A percentile compares a stretch with the other conserved stretches of the same genome.
Conservation (phyloP, 352 stramenopile genomes). For the Pythium vanterpoolii region DNA sequence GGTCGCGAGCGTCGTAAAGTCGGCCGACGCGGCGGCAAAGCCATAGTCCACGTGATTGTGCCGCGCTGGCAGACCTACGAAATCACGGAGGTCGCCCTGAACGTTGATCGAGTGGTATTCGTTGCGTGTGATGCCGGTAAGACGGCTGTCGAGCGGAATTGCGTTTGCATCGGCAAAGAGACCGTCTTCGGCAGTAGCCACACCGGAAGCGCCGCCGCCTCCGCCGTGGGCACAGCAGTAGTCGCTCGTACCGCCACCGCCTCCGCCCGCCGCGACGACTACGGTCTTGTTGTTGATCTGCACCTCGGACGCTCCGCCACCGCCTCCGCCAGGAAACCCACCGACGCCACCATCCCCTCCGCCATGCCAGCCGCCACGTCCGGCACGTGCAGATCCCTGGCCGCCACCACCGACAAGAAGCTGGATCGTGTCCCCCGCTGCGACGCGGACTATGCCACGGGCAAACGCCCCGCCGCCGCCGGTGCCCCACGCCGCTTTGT, state of each 20-base stretch:
- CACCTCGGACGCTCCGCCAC: conserved; percentile 59
- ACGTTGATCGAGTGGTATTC: conserved; percentile 60
- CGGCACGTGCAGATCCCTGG: conserved; percentile 19
- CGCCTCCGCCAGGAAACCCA: conserved; percentile 55
- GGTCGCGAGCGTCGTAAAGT: conserved; percentile 59
- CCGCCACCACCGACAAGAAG: conserved; percentile 65
- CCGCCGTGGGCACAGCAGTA: conserved; percentile 80
- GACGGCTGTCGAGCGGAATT: conserved; percentile 39
- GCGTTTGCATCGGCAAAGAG: conserved; percentile 29
- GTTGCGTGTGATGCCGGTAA: conserved; percentile 33
- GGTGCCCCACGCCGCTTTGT: conserved; percentile 31
- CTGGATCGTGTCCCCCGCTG: conserved; percentile 38
- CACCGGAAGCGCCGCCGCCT: conserved; percentile 39
- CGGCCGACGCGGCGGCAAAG: conserved; percentile 34
- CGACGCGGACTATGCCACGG: conserved; percentile 46
- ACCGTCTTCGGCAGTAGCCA: conserved; percentile 38
- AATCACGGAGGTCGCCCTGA: conserved; percentile 43
- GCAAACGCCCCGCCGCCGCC: conserved; percentile 76
- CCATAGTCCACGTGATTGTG: conserved; percentile 57
- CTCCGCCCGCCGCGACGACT: conserved; percentile 67
- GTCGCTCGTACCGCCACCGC: conserved; percentile 63
- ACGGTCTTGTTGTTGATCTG: conserved; percentile 39
- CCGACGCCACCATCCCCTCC: conserved; percentile 56
- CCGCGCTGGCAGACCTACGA: conserved; percentile 34
- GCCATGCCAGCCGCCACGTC: conserved; percentile 60